Base-by-base conservation (phyloP, 2,329 filamentous ascomycete species). In the Beauveria scarabaeidicola region DNA sequence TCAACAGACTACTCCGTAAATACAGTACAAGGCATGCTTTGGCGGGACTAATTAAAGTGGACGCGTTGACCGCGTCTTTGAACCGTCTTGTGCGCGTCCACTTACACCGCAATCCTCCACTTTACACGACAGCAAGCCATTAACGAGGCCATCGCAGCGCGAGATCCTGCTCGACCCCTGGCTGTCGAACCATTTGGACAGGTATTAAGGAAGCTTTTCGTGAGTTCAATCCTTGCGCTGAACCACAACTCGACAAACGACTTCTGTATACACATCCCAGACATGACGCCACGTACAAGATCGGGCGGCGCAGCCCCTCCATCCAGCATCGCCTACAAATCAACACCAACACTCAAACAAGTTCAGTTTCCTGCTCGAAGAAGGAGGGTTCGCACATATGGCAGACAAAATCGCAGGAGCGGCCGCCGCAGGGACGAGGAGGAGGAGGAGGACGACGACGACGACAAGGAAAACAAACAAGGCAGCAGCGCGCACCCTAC, bases 261-360 rank as follows among this genome's bases (percentile, higher is more conserved):
- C 41, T 23, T 17, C 13, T 32, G 52, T 21, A 13, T n/a, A 13
- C 27, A 8, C 38, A 40, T 25, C 36, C 32, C 27, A 23, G 44
- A 21, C 36, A 76, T 76, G 74, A 64, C 71, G 13, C 72, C 74
- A 6, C 65, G 69, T 59, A 75, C 73, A 48, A 72, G 73, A 52
- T 74, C 74, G n/a, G 66, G 72, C 47, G 72, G 72, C 54, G 67
- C 67, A 52, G 66, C 72, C 32, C 65, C 70, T n/a, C 66, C 73
- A 19, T 40, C 54, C 25, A 71, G 69, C 58, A 70, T 72, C 40
- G 68, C 75, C 61, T 77, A 76, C 62, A 68, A 72, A 63, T 72
- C 73, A 27, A 69, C 69, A 21, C 73, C 73, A 5, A 56, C 67
- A 17, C 69, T 72, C 23, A 72, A 74, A 61, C 75, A 78, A 63